phyloP scores from a whole-genome alignment of 805 yeast species.

The Saccharomycopsis fodiens region DNA sequence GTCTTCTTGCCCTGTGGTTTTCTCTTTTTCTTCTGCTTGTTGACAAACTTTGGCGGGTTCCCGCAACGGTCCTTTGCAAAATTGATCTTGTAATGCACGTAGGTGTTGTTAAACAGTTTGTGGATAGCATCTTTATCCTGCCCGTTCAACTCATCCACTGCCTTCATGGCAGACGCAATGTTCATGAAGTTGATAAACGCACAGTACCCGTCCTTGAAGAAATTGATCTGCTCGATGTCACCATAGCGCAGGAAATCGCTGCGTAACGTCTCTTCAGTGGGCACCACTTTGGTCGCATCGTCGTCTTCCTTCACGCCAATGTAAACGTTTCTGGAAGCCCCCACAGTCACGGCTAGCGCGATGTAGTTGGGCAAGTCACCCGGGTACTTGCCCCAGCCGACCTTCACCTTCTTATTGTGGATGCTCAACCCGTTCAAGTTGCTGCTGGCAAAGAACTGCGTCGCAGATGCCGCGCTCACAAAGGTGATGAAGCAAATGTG shows the following conservation, averaged over 20 bases:
- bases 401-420: slow-evolving; percentile 53
- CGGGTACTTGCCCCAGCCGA: slow-evolving; percentile 65
- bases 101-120: slow-evolving; percentile 36
- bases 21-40: slow-evolving; percentile 23
- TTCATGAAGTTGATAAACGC: slow-evolving; percentile 68
- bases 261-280: slow-evolving; percentile 43
- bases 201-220: slow-evolving; percentile 59
- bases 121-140: slow-evolving; percentile 28
- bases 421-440: slow-evolving; percentile 52
- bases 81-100: slow-evolving; percentile 47
- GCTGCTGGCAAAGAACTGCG: slow-evolving; percentile 55
- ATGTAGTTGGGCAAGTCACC: slow-evolving; percentile 54
- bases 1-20: slow-evolving; percentile 3
- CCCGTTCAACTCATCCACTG: slow-evolving; percentile 51
- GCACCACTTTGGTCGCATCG: slow-evolving; percentile 31
- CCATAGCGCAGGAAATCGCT: slow-evolving; percentile 60
- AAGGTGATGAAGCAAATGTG: slow-evolving; percentile 81
- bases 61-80: slow-evolving; percentile 81
- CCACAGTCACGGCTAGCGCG: slow-evolving; percentile 56
- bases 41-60: slow-evolving; percentile 48
- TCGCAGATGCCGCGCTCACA: slow-evolving; percentile 55
- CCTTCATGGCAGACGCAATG: slow-evolving; percentile 53
- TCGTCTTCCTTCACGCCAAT: slow-evolving; percentile 47
- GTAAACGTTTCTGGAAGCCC: slow-evolving; percentile 73
- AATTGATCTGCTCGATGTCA: slow-evolving; percentile 69